A percentile compares a stretch with the other conserved stretches of the same genome.
Conservation (phyloP, 2,329 filamentous ascomycete species). For the Diaporthe vexans region DNA sequence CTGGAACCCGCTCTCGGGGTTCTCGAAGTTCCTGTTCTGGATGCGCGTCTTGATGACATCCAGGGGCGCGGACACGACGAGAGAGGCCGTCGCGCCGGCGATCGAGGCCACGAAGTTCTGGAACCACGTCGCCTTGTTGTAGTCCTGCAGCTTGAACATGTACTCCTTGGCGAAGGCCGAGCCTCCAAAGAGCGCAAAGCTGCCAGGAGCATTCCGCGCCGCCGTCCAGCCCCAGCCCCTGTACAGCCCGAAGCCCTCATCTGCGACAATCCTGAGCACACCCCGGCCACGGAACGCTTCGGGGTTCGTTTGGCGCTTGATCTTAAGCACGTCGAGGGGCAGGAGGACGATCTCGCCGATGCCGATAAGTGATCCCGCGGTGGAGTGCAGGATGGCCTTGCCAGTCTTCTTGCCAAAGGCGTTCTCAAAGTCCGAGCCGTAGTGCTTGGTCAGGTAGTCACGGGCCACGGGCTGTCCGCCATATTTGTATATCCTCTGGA, state of each 20-base stretch:
- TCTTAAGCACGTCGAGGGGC: slow-evolving; percentile 97
- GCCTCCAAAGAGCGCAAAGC: slow-evolving; percentile 97
- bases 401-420: slow-evolving; percentile 97
- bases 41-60: slow-evolving; percentile 99
- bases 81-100: slow-evolving; percentile 92
- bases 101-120: slow-evolving; percentile 99
- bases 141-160: slow-evolving; percentile 88
- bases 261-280: slow-evolving; percentile 87
- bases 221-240: slow-evolving; percentile 98
- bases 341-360: slow-evolving; percentile 97
- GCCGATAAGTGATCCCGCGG: slow-evolving; percentile 93
- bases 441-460: slow-evolving; percentile 86
- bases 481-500: slow-evolving; percentile 99
- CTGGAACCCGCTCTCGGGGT: slow-evolving; percentile 92
- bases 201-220: slow-evolving; percentile 95
- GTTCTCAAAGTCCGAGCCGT: slow-evolving; percentile 86
- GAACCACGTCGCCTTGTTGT: slow-evolving; percentile 93
- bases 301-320: slow-evolving; percentile 99
- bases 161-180: slow-evolving; percentile 99
- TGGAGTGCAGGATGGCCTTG: slow-evolving; percentile 98
- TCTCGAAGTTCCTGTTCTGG: slow-evolving; percentile 98
- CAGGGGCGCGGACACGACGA: slow-evolving; percentile 94
- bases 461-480: slow-evolving; percentile 95
- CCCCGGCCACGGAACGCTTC: slow-evolving; percentile 97
- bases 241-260: slow-evolving; percentile 97